Evolutionary conservation across 1,284 basidiomycete species (phyloP).

Genomic region (Marasmius sp.): DNA sequence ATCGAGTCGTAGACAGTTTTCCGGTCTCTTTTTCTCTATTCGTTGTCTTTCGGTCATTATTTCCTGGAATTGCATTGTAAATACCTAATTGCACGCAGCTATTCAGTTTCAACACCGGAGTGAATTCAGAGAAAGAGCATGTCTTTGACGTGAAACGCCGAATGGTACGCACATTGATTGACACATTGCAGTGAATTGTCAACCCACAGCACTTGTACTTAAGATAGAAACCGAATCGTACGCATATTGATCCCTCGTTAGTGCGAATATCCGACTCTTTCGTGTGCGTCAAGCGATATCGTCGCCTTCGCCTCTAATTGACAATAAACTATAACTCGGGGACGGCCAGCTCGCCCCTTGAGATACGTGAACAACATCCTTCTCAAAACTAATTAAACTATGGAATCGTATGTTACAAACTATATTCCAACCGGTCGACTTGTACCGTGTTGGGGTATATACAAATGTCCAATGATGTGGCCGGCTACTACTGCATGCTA

Average conservation of each 20-base stretch:
- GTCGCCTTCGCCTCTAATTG: too few species aligned
- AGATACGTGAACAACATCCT: background rate
- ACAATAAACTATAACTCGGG: too few species aligned
- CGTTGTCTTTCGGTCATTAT: background rate
- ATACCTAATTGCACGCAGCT: background rate
- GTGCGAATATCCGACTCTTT: too few species aligned
- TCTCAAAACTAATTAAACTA: background rate
- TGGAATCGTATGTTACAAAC: background rate
- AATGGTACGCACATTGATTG: too few species aligned
- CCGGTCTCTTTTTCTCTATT: slow-evolving; percentile 1
- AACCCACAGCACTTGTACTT: too few species aligned
- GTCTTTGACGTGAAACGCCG: too few species aligned
- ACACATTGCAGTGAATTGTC: too few species aligned
- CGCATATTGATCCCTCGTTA: too few species aligned
- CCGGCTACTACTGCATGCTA: background rate
- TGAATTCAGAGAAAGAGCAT: too few species aligned
- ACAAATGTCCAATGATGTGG: slow-evolving; percentile 1
- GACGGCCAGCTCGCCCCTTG: background rate
- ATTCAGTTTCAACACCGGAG: too few species aligned
- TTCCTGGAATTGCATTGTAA: background rate
- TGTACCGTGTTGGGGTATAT: background rate
- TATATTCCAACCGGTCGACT: background rate
- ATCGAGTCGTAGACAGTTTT: slow-evolving; percentile 50
- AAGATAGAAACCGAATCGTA: too few species aligned
- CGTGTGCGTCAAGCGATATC: too few species aligned